phyloP scores from a whole-genome alignment of 2,329 filamentous ascomycete genomes.

The Verticillium zaregamsianum region DNA sequence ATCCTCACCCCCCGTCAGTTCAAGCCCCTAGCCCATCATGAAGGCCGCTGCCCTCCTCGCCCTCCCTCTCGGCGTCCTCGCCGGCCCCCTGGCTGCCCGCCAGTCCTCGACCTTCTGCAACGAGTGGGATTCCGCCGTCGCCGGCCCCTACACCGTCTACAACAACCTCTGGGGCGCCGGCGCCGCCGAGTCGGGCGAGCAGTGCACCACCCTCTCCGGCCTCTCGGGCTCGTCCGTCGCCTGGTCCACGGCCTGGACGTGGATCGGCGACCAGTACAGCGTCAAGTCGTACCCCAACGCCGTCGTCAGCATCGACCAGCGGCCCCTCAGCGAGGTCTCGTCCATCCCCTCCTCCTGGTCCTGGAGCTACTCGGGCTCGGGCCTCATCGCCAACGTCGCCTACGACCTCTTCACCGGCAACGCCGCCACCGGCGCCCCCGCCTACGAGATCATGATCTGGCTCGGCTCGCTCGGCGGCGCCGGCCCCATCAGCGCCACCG shows the following conservation, averaged over 20 bases:
- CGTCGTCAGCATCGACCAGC: constrained; percentile 20
- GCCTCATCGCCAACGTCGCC: constrained; percentile 49
- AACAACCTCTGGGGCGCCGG: constrained; percentile 36
- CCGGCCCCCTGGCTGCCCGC: constrained; percentile 9
- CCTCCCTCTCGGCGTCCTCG: background rate
- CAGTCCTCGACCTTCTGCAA: constrained; percentile 18
- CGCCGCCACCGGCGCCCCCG: constrained; percentile 33
- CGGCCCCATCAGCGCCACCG: constrained; percentile 46
- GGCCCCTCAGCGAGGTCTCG: constrained; percentile 24
- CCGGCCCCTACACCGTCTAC: constrained; percentile 30
- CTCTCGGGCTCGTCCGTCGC: constrained; percentile 24
- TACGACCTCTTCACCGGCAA: constrained; percentile 57
- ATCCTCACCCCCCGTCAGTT: background rate
- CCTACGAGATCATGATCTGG: constrained; percentile 67
- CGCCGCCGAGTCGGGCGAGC: constrained; percentile 26
- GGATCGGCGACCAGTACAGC: constrained; percentile 28
- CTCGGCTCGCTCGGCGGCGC: constrained; percentile 53
- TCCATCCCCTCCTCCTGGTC: constrained; percentile 27
- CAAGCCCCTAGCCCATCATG: background rate
- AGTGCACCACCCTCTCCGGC: constrained; percentile 35
- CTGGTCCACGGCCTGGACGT: constrained; percentile 36
- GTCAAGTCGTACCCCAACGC: constrained; percentile 41
- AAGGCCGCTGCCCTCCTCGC: background rate
- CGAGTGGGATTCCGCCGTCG: constrained; percentile 25
- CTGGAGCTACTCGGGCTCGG: constrained; percentile 28